phyloP scores from a whole-genome alignment of 441 rosid genomes.

The Bocquillonia castaneifolia region DNA sequence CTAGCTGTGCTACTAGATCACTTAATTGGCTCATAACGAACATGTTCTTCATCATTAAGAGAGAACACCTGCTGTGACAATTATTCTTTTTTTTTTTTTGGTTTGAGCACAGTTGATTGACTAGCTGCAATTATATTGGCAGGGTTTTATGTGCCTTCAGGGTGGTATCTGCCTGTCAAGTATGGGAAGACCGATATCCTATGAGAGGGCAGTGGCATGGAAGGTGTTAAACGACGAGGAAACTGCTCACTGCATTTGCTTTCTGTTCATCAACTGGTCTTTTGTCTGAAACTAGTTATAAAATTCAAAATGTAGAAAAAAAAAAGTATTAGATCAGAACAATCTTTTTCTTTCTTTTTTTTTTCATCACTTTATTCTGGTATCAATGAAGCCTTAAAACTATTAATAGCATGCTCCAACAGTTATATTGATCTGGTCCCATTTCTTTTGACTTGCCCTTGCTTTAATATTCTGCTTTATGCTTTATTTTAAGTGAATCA shows the following conservation, averaged over 20 bases:
- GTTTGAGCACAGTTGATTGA: neutral
- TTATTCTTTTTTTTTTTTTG: neutral
- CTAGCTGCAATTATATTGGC: neutral
- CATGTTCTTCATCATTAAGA: too few species aligned
- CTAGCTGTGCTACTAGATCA: neutral
- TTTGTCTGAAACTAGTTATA: conserved; percentile 55
- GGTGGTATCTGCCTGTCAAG: conserved; percentile 93
- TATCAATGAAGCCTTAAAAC: conserved; percentile 8
- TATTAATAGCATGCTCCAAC: conserved; percentile 21
- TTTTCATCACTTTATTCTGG: neutral
- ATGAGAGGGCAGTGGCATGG: conserved; percentile 97
- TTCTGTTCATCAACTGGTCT: conserved; percentile 95
- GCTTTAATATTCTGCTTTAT: conserved; percentile 23
- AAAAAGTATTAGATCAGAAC: neutral
- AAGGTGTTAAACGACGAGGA: conserved; percentile 92
- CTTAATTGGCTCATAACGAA: neutral
- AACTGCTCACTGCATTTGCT: conserved; percentile 85
- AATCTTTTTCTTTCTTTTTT: neutral
- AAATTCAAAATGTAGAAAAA: neutral
- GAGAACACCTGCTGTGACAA: neutral
- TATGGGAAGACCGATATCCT: conserved; percentile 96
- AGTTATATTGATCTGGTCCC: conserved; percentile 22
- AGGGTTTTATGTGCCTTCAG: conserved; percentile 88
- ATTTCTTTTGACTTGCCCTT: conserved; percentile 7
- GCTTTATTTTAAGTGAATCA: conserved; percentile 22